A percentile compares a stretch with the other conserved stretches of the same genome.
Evolutionary conservation across 108 stramenopile genomes (phyloP).

Genomic region (Cyclotella atomus): DNA sequence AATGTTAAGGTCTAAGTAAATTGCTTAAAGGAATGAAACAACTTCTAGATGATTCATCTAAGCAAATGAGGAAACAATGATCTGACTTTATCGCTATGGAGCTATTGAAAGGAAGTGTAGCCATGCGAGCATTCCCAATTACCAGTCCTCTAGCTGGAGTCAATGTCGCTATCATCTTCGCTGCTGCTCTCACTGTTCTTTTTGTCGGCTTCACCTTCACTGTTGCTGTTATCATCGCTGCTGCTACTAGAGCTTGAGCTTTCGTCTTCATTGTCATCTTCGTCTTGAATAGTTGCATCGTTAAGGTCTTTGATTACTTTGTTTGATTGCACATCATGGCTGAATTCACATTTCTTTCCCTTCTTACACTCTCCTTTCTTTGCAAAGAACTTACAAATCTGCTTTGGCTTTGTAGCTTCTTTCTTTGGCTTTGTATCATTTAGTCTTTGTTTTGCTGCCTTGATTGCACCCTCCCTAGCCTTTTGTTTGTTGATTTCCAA

Average conservation of each 20-base stretch:
- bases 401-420: slow-evolving; percentile 8
- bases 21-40: background rate
- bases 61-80: no score
- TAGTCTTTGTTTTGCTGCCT: slow-evolving; percentile 12
- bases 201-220: background rate
- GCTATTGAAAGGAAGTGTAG: no score
- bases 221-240: slow-evolving; percentile 8
- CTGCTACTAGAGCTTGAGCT: background rate
- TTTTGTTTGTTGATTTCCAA: slow-evolving; percentile 46
- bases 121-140: no score
- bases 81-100: no score
- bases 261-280: background rate
- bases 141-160: no score
- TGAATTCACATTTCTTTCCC: slow-evolving; percentile 46
- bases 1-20: background rate
- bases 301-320: background rate
- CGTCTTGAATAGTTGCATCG: background rate
- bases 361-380: slow-evolving; percentile 50
- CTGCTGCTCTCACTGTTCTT: background rate
- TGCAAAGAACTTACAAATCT: slow-evolving; percentile 43
- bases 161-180: slow-evolving; percentile 9
- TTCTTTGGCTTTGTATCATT: slow-evolving; percentile 7
- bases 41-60: no score
- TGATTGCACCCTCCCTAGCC: slow-evolving; percentile 7
- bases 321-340: slow-evolving; percentile 35